Conservation (phyloP, 345 rosid species). For the Pistacia integerrima region DNA sequence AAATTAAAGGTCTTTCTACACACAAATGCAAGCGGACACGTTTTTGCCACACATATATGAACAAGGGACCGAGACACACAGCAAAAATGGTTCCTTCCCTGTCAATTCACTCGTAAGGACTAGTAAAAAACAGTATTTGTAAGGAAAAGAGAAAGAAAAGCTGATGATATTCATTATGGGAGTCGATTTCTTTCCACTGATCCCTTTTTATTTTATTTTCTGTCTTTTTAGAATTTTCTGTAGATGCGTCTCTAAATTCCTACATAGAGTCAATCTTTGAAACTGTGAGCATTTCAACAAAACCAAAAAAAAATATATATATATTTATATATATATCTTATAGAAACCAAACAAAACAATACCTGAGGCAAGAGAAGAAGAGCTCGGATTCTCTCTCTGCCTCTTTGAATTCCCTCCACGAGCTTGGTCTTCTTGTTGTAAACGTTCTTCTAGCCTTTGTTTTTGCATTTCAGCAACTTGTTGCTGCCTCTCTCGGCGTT, state of each 20-base stretch:
- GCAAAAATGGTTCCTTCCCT: conserved; percentile 35
- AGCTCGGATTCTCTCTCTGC: conserved; percentile 49
- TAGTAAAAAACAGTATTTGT: conserved; percentile 34
- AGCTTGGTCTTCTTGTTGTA: conserved; percentile 20
- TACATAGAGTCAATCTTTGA: conserved; percentile 22
- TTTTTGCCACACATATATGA: conserved; percentile 26
- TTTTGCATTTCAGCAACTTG: conserved; percentile 25
- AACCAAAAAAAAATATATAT: background rate
- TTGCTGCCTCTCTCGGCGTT: conserved; percentile 74
- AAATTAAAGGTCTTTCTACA: conserved; percentile 1
- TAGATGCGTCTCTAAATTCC: conserved; percentile 21
- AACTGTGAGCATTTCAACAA: conserved; percentile 2
- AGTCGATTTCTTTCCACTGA: conserved; percentile 30
- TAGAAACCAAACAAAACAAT: conserved; percentile 17
- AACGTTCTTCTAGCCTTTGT: background rate
- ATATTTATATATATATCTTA: too few relatives aligned
- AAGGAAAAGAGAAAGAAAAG: conserved; percentile 27
- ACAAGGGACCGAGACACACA: conserved; percentile 11
- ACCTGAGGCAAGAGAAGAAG: conserved; percentile 64
- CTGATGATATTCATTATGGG: conserved; percentile 16
- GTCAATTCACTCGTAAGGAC: conserved; percentile 38
- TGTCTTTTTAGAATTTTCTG: background rate
- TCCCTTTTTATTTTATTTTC: background rate
- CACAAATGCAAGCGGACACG: background rate
- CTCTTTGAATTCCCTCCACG: conserved; percentile 44